Evolutionary conservation across 495 filamentous ascomycete species (phyloP).

Genomic region (Neurospora sp.): DNA sequence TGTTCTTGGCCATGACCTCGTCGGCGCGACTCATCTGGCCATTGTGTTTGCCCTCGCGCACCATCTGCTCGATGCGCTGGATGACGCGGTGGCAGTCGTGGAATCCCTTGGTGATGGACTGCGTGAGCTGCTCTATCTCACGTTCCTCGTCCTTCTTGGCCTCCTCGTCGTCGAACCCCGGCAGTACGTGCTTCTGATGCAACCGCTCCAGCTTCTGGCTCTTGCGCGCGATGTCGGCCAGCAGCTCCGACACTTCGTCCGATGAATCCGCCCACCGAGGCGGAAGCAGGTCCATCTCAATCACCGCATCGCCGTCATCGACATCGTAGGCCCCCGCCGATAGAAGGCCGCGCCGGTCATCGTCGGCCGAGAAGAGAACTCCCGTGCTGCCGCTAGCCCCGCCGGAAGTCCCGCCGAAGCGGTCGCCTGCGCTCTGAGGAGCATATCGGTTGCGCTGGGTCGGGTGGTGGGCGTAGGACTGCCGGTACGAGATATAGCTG

Average conservation of each 20-base stretch:
- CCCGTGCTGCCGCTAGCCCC: constrained; percentile 28
- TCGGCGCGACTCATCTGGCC: constrained; percentile 68
- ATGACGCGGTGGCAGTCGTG: constrained; percentile 84
- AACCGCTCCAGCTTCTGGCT: constrained; percentile 78
- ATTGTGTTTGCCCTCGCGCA: constrained; percentile 57
- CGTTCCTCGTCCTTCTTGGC: constrained; percentile 71
- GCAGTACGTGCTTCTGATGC: constrained; percentile 93
- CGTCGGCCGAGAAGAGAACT: constrained; percentile 30
- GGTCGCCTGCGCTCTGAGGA: constrained; percentile 49
- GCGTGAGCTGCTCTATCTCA: constrained; percentile 83
- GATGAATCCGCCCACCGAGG: constrained; percentile 93
- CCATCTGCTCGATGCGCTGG: constrained; percentile 75
- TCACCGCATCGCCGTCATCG: constrained; percentile 84
- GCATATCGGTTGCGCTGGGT: constrained; percentile 69
- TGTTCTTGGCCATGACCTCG: constrained; percentile 92
- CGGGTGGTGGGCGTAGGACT: constrained; percentile 93
- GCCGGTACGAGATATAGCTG: constrained; percentile 97
- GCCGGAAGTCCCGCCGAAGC: constrained; percentile 47
- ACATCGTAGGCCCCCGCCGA: constrained; percentile 66
- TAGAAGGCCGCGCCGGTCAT: constrained; percentile 82
- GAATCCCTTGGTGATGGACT: constrained; percentile 79
- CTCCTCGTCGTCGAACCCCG: constrained; percentile 93
- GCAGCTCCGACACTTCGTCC: constrained; percentile 78
- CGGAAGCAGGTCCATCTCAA: constrained; percentile 95
- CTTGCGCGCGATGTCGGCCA: constrained; percentile 74